Conservation (phyloP, 169 alveolate genomes). For the Eimeria acervulina region DNA sequence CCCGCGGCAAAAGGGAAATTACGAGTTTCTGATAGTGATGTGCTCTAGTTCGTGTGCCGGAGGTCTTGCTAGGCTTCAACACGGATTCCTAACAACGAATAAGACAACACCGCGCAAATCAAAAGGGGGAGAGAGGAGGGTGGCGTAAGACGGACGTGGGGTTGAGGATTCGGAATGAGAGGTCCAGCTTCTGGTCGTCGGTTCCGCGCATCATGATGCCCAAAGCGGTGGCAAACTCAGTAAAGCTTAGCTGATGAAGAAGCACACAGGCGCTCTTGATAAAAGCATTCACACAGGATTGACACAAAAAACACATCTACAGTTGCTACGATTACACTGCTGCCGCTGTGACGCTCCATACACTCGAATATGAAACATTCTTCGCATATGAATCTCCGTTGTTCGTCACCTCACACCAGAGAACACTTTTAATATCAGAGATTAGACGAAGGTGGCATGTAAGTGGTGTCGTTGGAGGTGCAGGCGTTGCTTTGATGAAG, state of each 20-base stretch:
- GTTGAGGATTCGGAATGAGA: constrained; percentile 82
- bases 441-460: background rate
- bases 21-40: no score
- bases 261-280: background rate
- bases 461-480: no score
- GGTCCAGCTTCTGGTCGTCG: constrained; percentile 83
- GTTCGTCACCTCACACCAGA: background rate
- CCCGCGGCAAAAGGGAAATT: background rate
- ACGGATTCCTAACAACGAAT: background rate
- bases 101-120: background rate
- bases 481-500: background rate
- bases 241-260: constrained; percentile 77
- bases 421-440: background rate
- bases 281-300: background rate
- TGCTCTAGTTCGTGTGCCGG: no score
- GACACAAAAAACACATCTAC: background rate
- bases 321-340: background rate
- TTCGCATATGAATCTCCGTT: background rate
- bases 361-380: background rate
- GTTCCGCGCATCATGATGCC: constrained; percentile 86
- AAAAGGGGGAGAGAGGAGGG: background rate
- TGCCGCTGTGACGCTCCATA: background rate
- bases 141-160: constrained; percentile 60
- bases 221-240: constrained; percentile 83
- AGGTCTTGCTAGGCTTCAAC: no score